Percentiles rank a stretch among this genome's conserved stretches.
Conservation (phyloP, 108 stramenopile species). For the Seminavis robusta region DNA sequence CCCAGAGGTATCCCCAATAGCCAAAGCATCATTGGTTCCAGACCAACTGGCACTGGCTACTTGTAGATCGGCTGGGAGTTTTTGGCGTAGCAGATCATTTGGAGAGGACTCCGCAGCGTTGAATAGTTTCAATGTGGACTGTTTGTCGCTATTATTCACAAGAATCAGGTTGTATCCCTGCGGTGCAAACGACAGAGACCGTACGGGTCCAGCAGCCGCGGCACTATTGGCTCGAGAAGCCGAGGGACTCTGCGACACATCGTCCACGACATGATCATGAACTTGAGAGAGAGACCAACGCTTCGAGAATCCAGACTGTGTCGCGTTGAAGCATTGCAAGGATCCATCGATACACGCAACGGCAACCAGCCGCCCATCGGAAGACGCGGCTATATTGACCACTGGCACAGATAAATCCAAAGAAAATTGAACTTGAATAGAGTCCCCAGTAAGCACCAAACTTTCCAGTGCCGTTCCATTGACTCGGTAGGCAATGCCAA, state of each 20-base stretch:
- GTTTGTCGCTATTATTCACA: slow-evolving; percentile 21
- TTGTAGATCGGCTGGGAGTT: background rate
- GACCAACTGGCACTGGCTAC: slow-evolving; percentile 5
- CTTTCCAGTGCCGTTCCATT: background rate
- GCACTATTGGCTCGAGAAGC: slow-evolving; percentile 29
- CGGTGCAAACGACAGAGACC: slow-evolving; percentile 37
- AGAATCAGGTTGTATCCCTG: slow-evolving; percentile 26
- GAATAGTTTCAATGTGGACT: slow-evolving; percentile 14
- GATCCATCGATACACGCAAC: slow-evolving; percentile 51
- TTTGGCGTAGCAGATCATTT: background rate
- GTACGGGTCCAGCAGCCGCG: slow-evolving; percentile 41
- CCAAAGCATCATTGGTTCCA: background rate
- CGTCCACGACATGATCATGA: slow-evolving; percentile 33
- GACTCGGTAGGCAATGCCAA: slow-evolving; percentile 31
- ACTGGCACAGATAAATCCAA: slow-evolving; percentile 11
- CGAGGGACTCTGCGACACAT: slow-evolving; percentile 6
- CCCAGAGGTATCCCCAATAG: slow-evolving; percentile 12
- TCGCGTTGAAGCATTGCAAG: slow-evolving; percentile 52
- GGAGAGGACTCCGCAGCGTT: no score
- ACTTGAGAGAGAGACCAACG: slow-evolving; percentile 42
- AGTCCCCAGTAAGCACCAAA: background rate
- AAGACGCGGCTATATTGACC: slow-evolving; percentile 28
- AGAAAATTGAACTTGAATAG: background rate
- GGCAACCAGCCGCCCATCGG: slow-evolving; percentile 48
- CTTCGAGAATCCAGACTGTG: background rate